Evolutionary conservation across 202 grass and related monocot species (phyloP), one percentile per base, ranked within the genome.

Genomic region (Setaria viridis): DNA sequence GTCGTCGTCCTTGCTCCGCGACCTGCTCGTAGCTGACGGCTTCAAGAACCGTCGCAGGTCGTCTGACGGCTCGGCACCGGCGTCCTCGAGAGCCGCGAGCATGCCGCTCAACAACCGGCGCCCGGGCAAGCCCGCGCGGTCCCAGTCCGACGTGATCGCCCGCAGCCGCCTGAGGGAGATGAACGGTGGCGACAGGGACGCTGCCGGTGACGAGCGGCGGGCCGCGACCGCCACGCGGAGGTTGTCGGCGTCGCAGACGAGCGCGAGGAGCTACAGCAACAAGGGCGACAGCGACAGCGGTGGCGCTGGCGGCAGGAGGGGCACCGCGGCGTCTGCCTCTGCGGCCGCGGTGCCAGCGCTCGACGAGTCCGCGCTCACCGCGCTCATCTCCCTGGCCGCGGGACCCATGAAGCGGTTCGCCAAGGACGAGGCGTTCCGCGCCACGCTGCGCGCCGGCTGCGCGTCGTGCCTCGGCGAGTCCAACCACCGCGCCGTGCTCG

Each of bases 1-100:
- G 80, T 85, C 89, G 1, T 89, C 92, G 1, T 89, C 92, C 62
- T 86, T 91, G 82, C 88, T 90, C 16, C 82, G 86, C 35, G 91
- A 95, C 72, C 90, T 97, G 48, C 92, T 97, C 37, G 50, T 80
- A 3, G 76, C 84, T 30, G 95, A 97, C 45, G 92, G 92, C 1
- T 92, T 94, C 85, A 91, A 84, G 76, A 86, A 84, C 80, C 75
- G 87, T 39, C 90, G 62, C 56, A 87, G 46, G 54, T 69, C 51
- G 57, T 50, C 70, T 11, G 69, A 68, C 19, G 58, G 65, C 69
- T 50, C 82, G 1, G 69, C 59, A 0, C 71, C 9, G 7, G 50
- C 79, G 32, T 21, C 83, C 9, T 34, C 82, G 14, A 85, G 86
- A 63, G 78, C 81, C 15, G 20, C 43, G 73, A 94, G 84, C 85